Base-by-base conservation (phyloP, 1,284 basidiomycete genomes). In the Malassezia arunalokei region DNA sequence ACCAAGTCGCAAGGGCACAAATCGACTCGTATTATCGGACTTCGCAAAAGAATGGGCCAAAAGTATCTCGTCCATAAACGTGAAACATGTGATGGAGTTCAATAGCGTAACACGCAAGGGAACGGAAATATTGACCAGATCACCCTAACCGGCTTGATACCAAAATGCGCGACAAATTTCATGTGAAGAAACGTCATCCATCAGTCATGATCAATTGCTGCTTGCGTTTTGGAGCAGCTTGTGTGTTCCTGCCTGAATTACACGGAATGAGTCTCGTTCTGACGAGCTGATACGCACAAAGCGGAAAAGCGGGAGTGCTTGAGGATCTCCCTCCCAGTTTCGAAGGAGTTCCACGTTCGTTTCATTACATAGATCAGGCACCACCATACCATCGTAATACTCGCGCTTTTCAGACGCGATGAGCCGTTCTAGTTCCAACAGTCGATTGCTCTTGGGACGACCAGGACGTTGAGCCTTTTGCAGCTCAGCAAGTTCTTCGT, bases 241-340 rank as follows among this genome's bases (percentile, higher is more conserved):
- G 57, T 66, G 64, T 12, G 58, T 59, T 8, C 64, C 64, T 1
- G 47, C 38, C 6, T 66, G 62, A 28, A 60, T 45, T n/a, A 66
- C 57, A n/a, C 47, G 57, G 49, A 54, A 64, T 43, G 59, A 48
- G 0, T 66, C 63, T 20, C 58, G 60, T 31, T 66, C 56, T 5
- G 55, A 54, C 14, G 49, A 62, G 51, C 63, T 69, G 45, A 72
- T 62, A 14, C 68, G 58, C 11, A 70, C 59, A 55, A 72, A 65
- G 15, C 65, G 59, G 53, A 69, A 73, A 33, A 62, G 49, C 12
- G 60, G 61, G 14, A 71, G 42, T 14, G 62, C 63, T 48, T 71
- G 68, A 8, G 60, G 59, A 46, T 71, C 67, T 6, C 70, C 70
- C 28, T 68, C 49, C 70, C 70, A 73, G 14, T 65, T 58, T 6